A percentile compares a stretch with the other conserved stretches of the same genome.
Evolutionary conservation across 1,284 basidiomycete genomes (phyloP).

Genomic region (Flammula alnicola): DNA sequence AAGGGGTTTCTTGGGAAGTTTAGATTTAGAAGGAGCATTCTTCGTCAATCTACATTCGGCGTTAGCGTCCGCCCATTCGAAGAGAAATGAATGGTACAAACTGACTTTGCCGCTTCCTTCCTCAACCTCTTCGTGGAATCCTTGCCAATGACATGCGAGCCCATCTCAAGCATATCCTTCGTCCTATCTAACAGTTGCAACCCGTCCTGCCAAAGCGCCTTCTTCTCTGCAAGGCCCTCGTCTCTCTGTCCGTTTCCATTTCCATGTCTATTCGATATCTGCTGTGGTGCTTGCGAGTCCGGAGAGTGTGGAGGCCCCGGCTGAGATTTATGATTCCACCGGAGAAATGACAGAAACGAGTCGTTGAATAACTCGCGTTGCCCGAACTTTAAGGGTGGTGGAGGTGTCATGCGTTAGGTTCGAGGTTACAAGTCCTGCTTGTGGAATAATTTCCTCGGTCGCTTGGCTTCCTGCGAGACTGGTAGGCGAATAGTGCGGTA

Average conservation of each 20-base stretch:
- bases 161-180: slow-evolving; percentile 28
- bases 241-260: slow-evolving; percentile 16
- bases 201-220: slow-evolving; percentile 23
- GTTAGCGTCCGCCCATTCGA: slow-evolving; percentile 1
- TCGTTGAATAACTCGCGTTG: slow-evolving; percentile 29
- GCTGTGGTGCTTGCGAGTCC: slow-evolving; percentile 21
- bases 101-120: slow-evolving; percentile 31
- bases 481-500: too few relatives aligned
- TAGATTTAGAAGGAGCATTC: slow-evolving; percentile 27
- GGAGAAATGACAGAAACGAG: slow-evolving; percentile 29
- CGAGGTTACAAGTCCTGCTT: too few relatives aligned
- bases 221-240: slow-evolving; percentile 25
- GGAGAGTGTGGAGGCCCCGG: slow-evolving; percentile 24
- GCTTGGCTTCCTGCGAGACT: too few relatives aligned
- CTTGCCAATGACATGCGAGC: slow-evolving; percentile 25
- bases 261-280: slow-evolving; percentile 14
- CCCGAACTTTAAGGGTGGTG: slow-evolving; percentile 28
- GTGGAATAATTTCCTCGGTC: too few relatives aligned
- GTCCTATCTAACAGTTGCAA: slow-evolving; percentile 25
- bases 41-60: slow-evolving; percentile 24
- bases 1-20: slow-evolving; percentile 26
- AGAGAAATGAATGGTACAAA: too few relatives aligned
- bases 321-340: slow-evolving; percentile 26
- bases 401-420: too few relatives aligned
- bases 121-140: slow-evolving; percentile 27